These are phyloP conservation scores for Euphorbia tirucalli DNA, from an alignment of 345 rosid species.

Conservation along the genomic window DNA sequence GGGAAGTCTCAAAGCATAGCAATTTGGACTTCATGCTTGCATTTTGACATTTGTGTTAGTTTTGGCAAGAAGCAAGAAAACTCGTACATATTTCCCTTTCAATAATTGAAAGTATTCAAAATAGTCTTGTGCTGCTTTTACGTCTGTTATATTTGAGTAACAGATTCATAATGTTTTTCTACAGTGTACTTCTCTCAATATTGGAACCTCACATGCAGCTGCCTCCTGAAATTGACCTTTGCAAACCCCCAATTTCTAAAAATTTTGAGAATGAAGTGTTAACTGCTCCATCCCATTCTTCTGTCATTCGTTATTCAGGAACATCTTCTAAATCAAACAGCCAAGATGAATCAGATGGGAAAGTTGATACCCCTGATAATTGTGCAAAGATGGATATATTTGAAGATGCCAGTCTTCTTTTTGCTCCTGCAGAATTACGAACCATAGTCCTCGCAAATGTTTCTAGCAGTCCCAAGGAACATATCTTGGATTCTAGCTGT, in stretches of 20 bases:
- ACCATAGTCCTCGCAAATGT: conserved; percentile 40
- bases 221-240: conserved; percentile 72
- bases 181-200: conserved; percentile 80
- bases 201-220: conserved; percentile 71
- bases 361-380: conserved; percentile 45
- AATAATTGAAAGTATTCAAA: background rate
- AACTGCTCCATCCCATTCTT: conserved; percentile 22
- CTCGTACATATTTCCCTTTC: background rate
- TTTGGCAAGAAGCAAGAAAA: conserved; percentile 2
- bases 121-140: background rate
- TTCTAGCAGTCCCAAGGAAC: conserved; percentile 31
- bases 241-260: conserved; percentile 45
- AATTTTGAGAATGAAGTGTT: conserved; percentile 40
- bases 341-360: conserved; percentile 52
- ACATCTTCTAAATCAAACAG: conserved; percentile 35
- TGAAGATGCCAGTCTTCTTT: conserved; percentile 57
- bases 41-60: background rate
- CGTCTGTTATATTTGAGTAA: conserved; percentile 9
- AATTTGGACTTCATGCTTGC: background rate
- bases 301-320: conserved; percentile 28
- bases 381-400: conserved; percentile 44
- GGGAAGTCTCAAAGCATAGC: background rate
- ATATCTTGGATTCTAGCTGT: conserved; percentile 24
- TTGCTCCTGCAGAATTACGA: conserved; percentile 62
- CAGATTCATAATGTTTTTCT: conserved; percentile 24